Conservation (phyloP, 306 rosid genomes). For the Fagus crenata region DNA sequence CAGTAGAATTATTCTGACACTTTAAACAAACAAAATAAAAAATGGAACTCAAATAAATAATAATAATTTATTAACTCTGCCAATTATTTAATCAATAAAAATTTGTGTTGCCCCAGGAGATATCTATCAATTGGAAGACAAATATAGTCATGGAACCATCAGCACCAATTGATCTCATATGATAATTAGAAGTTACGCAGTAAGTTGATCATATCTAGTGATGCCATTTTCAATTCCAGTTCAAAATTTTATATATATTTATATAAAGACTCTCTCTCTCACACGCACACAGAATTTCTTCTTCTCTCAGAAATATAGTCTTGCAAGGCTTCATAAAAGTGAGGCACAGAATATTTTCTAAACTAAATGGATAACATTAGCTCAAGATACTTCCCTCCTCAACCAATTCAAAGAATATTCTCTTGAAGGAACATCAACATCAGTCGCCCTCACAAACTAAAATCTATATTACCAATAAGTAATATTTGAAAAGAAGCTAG, state of each 20-base stretch:
- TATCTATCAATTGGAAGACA: neutral
- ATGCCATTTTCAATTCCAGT: neutral
- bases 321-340: neutral
- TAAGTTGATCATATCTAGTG: neutral
- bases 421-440: conserved; percentile 4
- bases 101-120: neutral
- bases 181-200: neutral
- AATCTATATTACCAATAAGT: neutral
- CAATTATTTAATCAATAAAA: neutral
- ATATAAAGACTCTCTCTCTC: neutral
- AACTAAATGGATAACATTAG: conserved; percentile 6
- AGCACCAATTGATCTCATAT: neutral
- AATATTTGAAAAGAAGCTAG: neutral
- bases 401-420: neutral
- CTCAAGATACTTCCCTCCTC: neutral
- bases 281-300: neutral
- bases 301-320: neutral
- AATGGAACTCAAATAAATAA: neutral
- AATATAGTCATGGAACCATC: neutral
- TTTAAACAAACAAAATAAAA: neutral
- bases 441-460: neutral
- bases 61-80: neutral
- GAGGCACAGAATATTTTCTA: neutral
- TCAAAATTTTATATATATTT: neutral
- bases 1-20: neutral